phyloP scores from a whole-genome alignment of 2,329 filamentous ascomycete species.

The Colletotrichum sublineola region DNA sequence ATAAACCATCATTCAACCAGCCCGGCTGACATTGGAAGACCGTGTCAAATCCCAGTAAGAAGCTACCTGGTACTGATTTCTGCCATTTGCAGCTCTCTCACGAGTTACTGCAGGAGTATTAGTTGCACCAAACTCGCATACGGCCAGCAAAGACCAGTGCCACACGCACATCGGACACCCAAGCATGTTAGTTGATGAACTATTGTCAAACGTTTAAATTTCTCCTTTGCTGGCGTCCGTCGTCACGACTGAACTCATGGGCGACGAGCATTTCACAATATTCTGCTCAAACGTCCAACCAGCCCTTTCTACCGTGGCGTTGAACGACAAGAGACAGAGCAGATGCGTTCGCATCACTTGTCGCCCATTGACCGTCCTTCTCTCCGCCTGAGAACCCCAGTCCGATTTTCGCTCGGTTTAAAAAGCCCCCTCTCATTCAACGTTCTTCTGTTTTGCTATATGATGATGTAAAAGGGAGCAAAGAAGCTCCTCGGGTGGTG shows the following conservation, averaged over 20 bases:
- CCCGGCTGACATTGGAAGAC: too few relatives aligned
- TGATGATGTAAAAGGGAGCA: not conserved
- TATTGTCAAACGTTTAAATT: slow-evolving; percentile 10
- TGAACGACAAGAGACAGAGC: slow-evolving; percentile 20
- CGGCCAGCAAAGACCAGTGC: not conserved
- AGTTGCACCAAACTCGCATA: not conserved
- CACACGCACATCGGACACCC: not conserved
- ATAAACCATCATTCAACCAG: not conserved
- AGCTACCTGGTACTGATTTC: not conserved
- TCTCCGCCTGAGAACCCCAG: slow-evolving; percentile 41
- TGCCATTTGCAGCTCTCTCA: not conserved
- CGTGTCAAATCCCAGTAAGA: not conserved
- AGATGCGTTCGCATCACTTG: slow-evolving; percentile 15
- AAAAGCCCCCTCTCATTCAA: slow-evolving; percentile 42
- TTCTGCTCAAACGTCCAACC: slow-evolving; percentile 61
- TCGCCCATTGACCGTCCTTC: slow-evolving; percentile 17
- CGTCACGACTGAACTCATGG: slow-evolving; percentile 25
- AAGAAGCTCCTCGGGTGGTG: slow-evolving; percentile 2
- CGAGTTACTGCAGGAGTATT: too few relatives aligned
- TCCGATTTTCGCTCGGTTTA: slow-evolving; percentile 2
- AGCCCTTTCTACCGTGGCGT: slow-evolving; percentile 38
- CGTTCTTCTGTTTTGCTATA: slow-evolving; percentile 32
- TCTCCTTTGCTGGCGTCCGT: slow-evolving; percentile 38
- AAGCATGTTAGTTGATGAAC: not conserved
- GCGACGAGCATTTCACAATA: slow-evolving; percentile 72